A percentile compares a stretch with the other conserved stretches of the same genome.
phyloP scores from a whole-genome alignment of 2,329 filamentous ascomycete species.

The Onygenales sp. region DNA sequence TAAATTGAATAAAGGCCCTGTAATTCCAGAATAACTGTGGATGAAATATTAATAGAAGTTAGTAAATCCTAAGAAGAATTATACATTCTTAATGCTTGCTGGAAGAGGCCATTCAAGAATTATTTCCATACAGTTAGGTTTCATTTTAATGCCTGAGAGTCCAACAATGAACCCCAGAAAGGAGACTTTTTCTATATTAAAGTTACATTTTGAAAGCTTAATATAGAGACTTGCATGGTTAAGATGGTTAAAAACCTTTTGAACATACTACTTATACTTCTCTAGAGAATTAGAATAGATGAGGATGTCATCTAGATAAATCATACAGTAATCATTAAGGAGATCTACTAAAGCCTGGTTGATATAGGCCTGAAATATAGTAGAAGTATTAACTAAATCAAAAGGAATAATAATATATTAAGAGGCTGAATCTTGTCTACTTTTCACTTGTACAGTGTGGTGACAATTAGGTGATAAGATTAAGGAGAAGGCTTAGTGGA shows the following conservation, averaged over 20 bases:
- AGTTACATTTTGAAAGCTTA: too few species aligned
- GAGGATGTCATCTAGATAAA: neutral
- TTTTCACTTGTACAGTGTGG: neutral
- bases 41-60: conserved; percentile 14
- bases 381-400: neutral
- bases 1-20: conserved; percentile 9
- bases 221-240: too few species aligned
- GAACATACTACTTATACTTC: too few species aligned
- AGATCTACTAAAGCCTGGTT: neutral
- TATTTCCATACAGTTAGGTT: conserved; percentile 11
- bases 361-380: neutral
- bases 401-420: neutral
- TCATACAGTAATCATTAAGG: neutral
- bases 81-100: conserved; percentile 12
- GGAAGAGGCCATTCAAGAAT: conserved; percentile 16
- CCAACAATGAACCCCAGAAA: conserved; percentile 1
- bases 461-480: too few species aligned
- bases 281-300: too few species aligned
- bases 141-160: conserved; percentile 9
- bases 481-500: too few species aligned
- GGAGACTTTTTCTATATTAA: too few species aligned
- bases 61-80: conserved; percentile 22
- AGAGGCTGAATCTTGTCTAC: too few species aligned
- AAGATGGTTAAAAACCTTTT: too few species aligned
- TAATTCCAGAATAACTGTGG: conserved; percentile 13